These are phyloP conservation scores for Alternaria hordeiaustralica DNA, from an alignment of 2,329 filamentous ascomycete genomes.

Conservation along the genomic window DNA sequence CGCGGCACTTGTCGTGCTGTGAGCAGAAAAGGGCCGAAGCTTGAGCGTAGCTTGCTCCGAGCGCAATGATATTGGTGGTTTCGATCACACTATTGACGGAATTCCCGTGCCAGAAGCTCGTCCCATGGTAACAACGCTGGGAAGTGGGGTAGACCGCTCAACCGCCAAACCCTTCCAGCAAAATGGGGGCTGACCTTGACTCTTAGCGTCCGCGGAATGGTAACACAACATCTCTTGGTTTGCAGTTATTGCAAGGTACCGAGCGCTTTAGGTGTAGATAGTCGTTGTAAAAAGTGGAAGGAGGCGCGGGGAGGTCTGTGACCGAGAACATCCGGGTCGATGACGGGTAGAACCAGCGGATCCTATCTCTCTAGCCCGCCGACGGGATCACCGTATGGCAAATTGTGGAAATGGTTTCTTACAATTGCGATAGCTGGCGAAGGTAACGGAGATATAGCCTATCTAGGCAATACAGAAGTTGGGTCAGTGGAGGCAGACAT, in stretches of 20 bases:
- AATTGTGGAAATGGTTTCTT: slow-evolving; percentile 5
- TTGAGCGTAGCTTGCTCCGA: slow-evolving; percentile 1
- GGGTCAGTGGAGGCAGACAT: slow-evolving; percentile 2
- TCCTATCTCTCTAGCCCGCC: slow-evolving; percentile 2
- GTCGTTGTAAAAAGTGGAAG: not conserved
- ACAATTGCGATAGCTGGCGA: not conserved
- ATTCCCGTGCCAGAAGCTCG: slow-evolving; percentile 23
- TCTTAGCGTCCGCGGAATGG: slow-evolving; percentile 13
- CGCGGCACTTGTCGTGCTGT: not conserved
- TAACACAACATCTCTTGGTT: not conserved
- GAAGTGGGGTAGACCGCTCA: slow-evolving; percentile 24
- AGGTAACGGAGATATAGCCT: slow-evolving; percentile 4
- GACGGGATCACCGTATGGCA: slow-evolving; percentile 18
- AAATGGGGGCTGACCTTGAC: not conserved
- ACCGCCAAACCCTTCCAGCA: slow-evolving; percentile 19
- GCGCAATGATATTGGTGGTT: not conserved
- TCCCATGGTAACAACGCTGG: slow-evolving; percentile 24
- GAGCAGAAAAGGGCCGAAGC: slow-evolving; percentile 2
- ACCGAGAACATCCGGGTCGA: slow-evolving; percentile 8
- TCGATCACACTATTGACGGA: slow-evolving; percentile 19
- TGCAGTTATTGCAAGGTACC: not conserved
- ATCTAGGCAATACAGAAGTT: slow-evolving; percentile 8
- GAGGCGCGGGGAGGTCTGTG: slow-evolving; percentile 13
- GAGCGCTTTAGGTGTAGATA: not conserved
- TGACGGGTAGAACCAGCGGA: slow-evolving; percentile 6